These are phyloP conservation scores for Boletus mariae DNA, from an alignment of 1,284 basidiomycete genomes.

Conservation along the genomic window DNA sequence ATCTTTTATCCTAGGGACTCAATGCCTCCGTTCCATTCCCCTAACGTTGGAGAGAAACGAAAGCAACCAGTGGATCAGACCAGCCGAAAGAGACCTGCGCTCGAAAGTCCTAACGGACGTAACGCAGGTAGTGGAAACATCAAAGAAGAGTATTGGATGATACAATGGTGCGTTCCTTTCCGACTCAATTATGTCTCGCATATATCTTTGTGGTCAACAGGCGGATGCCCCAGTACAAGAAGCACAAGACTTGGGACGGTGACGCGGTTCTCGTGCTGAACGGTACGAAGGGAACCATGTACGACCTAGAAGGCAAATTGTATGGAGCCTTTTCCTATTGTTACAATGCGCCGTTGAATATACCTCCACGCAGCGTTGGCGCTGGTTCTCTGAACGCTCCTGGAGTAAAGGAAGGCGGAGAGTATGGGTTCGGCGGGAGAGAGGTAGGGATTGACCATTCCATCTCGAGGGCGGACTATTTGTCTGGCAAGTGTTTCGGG, in stretches of 20 bases:
- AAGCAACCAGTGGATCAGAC: constrained; percentile 28
- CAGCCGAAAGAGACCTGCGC: constrained; percentile 36
- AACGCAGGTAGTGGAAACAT: constrained; percentile 3
- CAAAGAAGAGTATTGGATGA: constrained; percentile 56
- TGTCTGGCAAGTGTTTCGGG: constrained; percentile 64
- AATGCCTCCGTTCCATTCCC: constrained; percentile 19
- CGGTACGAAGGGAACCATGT: constrained; percentile 48
- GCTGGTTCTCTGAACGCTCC: constrained; percentile 39
- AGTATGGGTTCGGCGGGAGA: constrained; percentile 60
- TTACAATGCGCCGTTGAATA: constrained; percentile 5
- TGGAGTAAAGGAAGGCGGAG: constrained; percentile 45
- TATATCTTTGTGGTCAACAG: constrained; percentile 34
- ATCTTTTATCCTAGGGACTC: neutral
- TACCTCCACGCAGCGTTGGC: constrained; percentile 34
- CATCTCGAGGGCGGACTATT: constrained; percentile 54
- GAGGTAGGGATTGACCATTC: constrained; percentile 66
- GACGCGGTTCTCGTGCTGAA: constrained; percentile 64
- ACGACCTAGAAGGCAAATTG: constrained; percentile 61
- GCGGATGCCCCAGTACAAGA: constrained; percentile 76
- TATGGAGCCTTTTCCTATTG: constrained; percentile 29
- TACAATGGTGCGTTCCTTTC: constrained; percentile 53
- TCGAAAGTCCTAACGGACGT: constrained; percentile 20
- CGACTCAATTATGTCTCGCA: neutral
- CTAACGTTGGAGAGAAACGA: constrained; percentile 27
- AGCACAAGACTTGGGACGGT: constrained; percentile 93